Conservation (phyloP, 2,329 filamentous ascomycete genomes). For the Aspergillus piperis region DNA sequence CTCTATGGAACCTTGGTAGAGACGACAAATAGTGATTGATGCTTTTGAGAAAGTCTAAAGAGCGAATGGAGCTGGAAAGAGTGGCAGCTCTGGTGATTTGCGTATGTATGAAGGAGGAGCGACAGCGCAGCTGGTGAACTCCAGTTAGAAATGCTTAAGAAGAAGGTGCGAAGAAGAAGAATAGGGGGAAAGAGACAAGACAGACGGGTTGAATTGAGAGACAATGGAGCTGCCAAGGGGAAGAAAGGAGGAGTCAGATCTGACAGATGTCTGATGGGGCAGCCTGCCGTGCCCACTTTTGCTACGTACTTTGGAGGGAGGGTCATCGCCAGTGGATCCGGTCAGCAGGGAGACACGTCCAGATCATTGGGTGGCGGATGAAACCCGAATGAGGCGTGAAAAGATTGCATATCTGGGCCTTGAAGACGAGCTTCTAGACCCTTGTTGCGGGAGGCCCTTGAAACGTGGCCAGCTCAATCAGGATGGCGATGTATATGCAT, state of each 20-base stretch:
- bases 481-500: not conserved
- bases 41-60: slow-evolving; percentile 9
- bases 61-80: slow-evolving; percentile 39
- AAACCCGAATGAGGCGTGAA: too few relatives aligned
- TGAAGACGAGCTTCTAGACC: too few relatives aligned
- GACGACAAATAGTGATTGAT: not conserved
- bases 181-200: not conserved
- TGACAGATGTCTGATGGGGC: not conserved
- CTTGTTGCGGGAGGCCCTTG: not conserved
- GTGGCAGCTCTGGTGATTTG: slow-evolving; percentile 33
- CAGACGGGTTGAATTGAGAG: not conserved
- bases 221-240: not conserved
- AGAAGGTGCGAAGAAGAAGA: slow-evolving; percentile 22
- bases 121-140: too few relatives aligned
- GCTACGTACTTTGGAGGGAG: not conserved
- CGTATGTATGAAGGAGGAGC: too few relatives aligned
- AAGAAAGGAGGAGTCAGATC: not conserved
- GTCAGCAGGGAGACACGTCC: not conserved
- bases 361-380: not conserved
- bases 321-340: not conserved
- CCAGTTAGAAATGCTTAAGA: slow-evolving; percentile 7
- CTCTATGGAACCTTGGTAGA: not conserved
- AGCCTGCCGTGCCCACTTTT: not conserved
- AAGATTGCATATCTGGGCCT: too few relatives aligned
- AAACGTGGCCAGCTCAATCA: not conserved